Evolutionary conservation across 176 grass and related monocot species (phyloP).

Genomic region (Coix lacrymajobi): DNA sequence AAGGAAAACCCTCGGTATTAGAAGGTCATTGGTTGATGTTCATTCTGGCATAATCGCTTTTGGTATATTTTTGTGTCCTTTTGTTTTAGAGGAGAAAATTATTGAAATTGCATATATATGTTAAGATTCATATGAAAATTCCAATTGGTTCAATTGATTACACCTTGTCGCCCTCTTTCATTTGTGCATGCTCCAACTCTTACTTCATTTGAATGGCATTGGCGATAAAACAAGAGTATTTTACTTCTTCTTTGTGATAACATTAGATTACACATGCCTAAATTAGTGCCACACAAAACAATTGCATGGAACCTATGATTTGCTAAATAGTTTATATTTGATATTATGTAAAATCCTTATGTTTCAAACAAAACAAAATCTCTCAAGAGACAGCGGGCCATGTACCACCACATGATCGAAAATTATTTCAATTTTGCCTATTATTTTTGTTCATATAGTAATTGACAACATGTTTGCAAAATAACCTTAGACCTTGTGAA

Average conservation of each 20-base stretch:
- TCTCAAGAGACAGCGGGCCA: no score
- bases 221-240: not conserved
- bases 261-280: not conserved
- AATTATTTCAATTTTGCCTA: not conserved
- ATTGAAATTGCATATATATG: not conserved
- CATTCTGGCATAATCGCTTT: not conserved
- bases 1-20: not conserved
- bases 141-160: no score
- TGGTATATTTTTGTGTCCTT: not conserved
- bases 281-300: not conserved
- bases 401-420: not conserved
- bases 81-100: not conserved
- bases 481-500: not conserved
- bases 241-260: not conserved
- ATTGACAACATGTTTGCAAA: not conserved
- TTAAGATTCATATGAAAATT: not conserved
- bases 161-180: not conserved
- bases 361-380: not conserved
- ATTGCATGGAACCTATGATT: not conserved
- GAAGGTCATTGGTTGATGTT: not conserved
- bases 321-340: not conserved
- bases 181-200: no score
- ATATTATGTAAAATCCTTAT: not conserved
- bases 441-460: not conserved
- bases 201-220: not conserved